Percentiles rank a stretch among this genome's conserved stretches.
Evolutionary conservation across 139 green algal genomes (phyloP).

Genomic region (Haematococcus lacustris): DNA sequence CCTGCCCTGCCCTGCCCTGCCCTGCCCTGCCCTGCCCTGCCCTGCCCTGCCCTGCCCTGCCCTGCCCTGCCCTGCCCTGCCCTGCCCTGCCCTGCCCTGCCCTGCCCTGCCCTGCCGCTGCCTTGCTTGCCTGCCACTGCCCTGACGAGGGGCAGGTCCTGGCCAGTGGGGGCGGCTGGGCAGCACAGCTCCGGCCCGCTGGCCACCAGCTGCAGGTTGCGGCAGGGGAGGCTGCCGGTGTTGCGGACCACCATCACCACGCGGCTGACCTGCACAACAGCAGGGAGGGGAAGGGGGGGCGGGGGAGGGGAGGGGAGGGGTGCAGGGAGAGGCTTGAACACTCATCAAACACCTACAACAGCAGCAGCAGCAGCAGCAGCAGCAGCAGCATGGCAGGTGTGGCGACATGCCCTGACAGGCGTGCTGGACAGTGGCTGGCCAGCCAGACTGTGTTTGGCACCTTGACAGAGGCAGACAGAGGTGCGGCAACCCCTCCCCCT

Average conservation of each 20-base stretch:
- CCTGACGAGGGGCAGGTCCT: not conserved
- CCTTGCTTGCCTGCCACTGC: not conserved
- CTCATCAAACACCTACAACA: too few species aligned
- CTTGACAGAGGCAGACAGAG: too few species aligned
- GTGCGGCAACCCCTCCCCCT: too few species aligned
- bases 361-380: too few species aligned
- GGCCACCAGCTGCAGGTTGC: slow-evolving; percentile 34
- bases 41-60: not conserved
- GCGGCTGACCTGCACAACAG: not conserved
- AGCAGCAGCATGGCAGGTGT: too few species aligned
- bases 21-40: not conserved
- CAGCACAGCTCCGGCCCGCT: slow-evolving; percentile 17
- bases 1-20: too few species aligned
- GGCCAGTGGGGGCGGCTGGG: not conserved
- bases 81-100: not conserved
- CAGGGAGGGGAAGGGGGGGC: too few species aligned
- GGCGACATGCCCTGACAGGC: too few species aligned
- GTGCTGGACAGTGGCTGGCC: too few species aligned
- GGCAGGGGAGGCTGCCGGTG: slow-evolving; percentile 24
- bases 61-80: not conserved
- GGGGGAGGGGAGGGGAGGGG: too few species aligned
- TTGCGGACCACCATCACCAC: slow-evolving; percentile 33
- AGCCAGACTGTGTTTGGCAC: too few species aligned
- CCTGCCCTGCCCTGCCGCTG: not conserved
- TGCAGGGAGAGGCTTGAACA: too few species aligned